phyloP scores from a whole-genome alignment of 306 rosid species.

The Luffa acutangula region DNA sequence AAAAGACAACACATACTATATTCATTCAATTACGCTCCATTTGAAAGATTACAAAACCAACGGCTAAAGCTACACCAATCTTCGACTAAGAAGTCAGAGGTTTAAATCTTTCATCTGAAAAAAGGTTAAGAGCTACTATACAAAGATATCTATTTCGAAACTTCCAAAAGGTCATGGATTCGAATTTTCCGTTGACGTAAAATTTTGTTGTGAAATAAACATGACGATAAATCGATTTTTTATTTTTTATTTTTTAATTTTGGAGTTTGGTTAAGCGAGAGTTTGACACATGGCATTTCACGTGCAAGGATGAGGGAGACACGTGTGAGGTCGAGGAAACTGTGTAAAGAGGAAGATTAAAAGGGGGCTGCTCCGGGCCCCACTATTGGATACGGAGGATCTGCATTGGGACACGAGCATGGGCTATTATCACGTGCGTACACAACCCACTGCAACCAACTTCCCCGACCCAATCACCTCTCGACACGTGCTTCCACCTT shows the following conservation, averaged over 20 bases:
- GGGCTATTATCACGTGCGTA: constrained; percentile 51
- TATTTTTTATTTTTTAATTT: neutral
- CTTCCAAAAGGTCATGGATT: too few relatives aligned
- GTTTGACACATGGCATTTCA: constrained; percentile 30
- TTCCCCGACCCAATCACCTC: neutral
- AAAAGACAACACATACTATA: too few relatives aligned
- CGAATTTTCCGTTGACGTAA: too few relatives aligned
- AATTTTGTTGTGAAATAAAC: too few relatives aligned
- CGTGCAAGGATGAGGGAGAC: constrained; percentile 29
- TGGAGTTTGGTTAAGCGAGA: neutral
- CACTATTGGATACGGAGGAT: constrained; percentile 67
- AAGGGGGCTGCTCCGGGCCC: constrained; percentile 26
- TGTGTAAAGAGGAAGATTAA: neutral
- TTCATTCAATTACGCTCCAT: too few relatives aligned
- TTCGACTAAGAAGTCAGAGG: too few relatives aligned
- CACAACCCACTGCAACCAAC: neutral
- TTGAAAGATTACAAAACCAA: too few relatives aligned
- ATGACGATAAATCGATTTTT: too few relatives aligned
- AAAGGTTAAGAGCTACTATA: too few relatives aligned
- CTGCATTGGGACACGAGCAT: constrained; percentile 47
- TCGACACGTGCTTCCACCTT: neutral
- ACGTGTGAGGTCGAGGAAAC: constrained; percentile 30
- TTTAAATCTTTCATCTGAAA: too few relatives aligned
- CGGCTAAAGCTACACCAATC: too few relatives aligned
- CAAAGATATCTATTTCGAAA: too few relatives aligned